phyloP scores from a whole-genome alignment of 148 eudicot species.

The Fagopyrum tataricum region DNA sequence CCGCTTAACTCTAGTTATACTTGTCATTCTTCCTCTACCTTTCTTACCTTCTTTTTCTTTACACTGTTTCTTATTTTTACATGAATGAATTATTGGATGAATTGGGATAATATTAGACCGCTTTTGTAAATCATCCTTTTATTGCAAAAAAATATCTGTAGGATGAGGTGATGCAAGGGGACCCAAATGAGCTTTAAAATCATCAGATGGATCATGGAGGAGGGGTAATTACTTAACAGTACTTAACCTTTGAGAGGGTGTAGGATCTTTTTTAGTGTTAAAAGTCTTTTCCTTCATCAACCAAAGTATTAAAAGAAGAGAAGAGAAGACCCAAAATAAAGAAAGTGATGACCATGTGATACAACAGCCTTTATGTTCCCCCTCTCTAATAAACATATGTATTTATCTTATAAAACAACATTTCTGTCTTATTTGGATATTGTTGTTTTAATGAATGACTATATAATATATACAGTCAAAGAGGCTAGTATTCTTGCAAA shows the following conservation, averaged over 20 bases:
- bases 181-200: background rate
- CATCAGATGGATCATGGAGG: background rate
- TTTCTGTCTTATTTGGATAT: conserved; percentile 25
- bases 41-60: conserved; percentile 14
- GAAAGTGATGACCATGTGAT: conserved; percentile 42
- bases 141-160: background rate
- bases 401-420: conserved; percentile 14
- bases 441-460: conserved; percentile 25
- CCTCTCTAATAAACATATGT: conserved; percentile 15
- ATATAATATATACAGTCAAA: conserved; percentile 16
- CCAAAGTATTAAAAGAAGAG: conserved; percentile 47
- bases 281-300: conserved; percentile 15
- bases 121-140: background rate
- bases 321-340: conserved; percentile 30
- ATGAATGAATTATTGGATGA: background rate
- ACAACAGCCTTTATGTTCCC: conserved; percentile 61
- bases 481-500: background rate
- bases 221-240: background rate
- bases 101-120: background rate
- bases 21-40: conserved; percentile 22
- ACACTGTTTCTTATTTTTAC: background rate
- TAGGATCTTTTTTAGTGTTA: background rate
- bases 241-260: background rate
- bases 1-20: conserved; percentile 14
- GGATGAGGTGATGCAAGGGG: background rate